Evolutionary conservation across 257 asterid genomes (phyloP).

Genomic region (Rehmannia glutinosa): DNA sequence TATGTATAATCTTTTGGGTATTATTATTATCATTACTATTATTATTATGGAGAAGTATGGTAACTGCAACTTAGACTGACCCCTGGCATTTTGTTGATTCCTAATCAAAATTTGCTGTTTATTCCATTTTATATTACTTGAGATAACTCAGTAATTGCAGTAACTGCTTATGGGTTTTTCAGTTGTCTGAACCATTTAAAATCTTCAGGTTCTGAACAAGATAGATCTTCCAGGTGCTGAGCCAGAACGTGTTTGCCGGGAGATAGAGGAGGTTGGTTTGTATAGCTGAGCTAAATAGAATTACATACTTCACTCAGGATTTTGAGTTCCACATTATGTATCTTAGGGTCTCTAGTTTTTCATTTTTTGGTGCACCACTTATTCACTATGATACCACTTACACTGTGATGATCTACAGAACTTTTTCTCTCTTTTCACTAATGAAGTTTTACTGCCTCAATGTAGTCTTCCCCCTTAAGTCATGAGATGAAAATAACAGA

Average conservation of each 20-base stretch:
- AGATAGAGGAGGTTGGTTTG: constrained; percentile 93
- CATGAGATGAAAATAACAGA: background rate
- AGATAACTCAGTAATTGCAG: background rate
- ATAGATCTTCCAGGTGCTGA: constrained; percentile 99
- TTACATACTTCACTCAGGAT: background rate
- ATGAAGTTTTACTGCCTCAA: background rate
- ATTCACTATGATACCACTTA: constrained; percentile 1
- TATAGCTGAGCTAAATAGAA: constrained; percentile 10
- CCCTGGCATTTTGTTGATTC: background rate
- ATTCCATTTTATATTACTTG: constrained; percentile 6
- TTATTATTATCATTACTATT: too few species aligned
- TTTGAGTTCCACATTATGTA: background rate
- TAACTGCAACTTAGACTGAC: background rate
- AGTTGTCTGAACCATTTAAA: background rate
- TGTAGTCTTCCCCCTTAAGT: background rate
- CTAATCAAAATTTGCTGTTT: background rate
- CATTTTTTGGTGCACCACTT: constrained; percentile 7
- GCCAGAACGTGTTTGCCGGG: constrained; percentile 80
- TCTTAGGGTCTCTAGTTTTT: too few species aligned
- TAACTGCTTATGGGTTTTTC: constrained; percentile 11
- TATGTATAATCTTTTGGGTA: background rate
- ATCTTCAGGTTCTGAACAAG: constrained; percentile 91
- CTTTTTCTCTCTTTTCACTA: too few species aligned
- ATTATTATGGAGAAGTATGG: background rate
- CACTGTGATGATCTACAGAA: too few species aligned